phyloP scores from a whole-genome alignment of 2,329 filamentous ascomycete genomes.

The Trichoderma atrobrunneum region DNA sequence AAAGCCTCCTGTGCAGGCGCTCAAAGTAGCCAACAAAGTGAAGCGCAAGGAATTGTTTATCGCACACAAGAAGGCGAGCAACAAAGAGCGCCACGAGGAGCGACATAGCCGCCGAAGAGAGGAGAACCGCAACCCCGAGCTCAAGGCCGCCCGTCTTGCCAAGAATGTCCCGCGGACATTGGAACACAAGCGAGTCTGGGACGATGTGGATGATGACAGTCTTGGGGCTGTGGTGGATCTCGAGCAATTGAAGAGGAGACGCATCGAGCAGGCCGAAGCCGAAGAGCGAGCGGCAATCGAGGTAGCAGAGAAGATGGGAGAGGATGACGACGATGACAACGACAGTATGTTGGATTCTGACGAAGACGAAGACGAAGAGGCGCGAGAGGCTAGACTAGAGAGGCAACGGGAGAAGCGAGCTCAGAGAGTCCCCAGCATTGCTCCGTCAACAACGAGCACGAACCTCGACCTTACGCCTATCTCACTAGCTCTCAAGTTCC shows the following conservation, averaged over 20 bases:
- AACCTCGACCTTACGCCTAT: conserved; percentile 63
- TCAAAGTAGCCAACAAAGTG: conserved; percentile 69
- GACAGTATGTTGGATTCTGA: conserved; percentile 77
- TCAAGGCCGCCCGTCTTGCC: conserved; percentile 69
- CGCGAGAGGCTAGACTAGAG: conserved; percentile 41
- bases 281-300: conserved; percentile 48
- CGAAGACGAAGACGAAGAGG: conserved; percentile 48
- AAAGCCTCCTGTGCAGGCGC: conserved; percentile 37
- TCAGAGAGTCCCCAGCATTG: conserved; percentile 48
- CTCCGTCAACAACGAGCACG: conserved; percentile 60
- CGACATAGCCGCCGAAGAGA: conserved; percentile 78
- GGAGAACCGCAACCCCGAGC: conserved; percentile 76
- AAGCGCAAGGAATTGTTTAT: conserved; percentile 75
- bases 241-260: conserved; percentile 56
- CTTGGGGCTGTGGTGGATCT: conserved; percentile 57
- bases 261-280: conserved; percentile 53
- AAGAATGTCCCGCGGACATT: conserved; percentile 78
- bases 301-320: conserved; percentile 42
- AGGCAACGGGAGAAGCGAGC: conserved; percentile 46
- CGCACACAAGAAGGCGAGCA: conserved; percentile 72
- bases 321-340: conserved; percentile 58
- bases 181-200: conserved; percentile 87
- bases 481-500: conserved; percentile 59
- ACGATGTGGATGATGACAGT: conserved; percentile 65
- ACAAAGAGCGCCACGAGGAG: conserved; percentile 71